Evolutionary conservation across 352 stramenopile genomes (phyloP).

Genomic region (Albugo candida): DNA sequence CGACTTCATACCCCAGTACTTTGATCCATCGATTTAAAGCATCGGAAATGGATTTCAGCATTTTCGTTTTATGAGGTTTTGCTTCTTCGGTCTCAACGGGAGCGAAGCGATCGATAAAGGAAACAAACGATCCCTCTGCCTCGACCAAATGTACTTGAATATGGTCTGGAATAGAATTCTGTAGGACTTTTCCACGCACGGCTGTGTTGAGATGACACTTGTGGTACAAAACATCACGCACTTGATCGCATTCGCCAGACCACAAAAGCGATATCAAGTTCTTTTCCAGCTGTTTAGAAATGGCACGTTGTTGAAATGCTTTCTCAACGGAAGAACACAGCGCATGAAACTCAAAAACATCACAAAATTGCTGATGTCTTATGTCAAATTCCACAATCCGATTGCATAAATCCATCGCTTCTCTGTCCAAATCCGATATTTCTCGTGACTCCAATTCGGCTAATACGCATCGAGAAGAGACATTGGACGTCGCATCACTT

Average conservation of each 20-base stretch:
- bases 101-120: slow-evolving; percentile 31
- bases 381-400: no score
- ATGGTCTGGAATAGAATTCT: slow-evolving; percentile 15
- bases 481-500: no score
- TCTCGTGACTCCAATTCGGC: no score
- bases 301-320: no score
- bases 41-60: slow-evolving; percentile 50
- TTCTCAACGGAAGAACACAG: no score
- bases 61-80: slow-evolving; percentile 41
- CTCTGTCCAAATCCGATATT: no score
- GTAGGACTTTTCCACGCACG: slow-evolving; percentile 26
- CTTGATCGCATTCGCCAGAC: slow-evolving; percentile 22
- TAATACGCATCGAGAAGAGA: no score
- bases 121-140: slow-evolving; percentile 21
- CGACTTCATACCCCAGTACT: slow-evolving; percentile 35
- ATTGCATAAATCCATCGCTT: no score
- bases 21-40: slow-evolving; percentile 62
- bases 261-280: no score
- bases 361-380: no score
- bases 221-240: slow-evolving; percentile 62
- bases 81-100: slow-evolving; percentile 24
- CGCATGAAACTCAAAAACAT: no score
- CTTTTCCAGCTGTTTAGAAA: no score
- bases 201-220: slow-evolving; percentile 59
- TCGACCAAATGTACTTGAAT: neutral